Evolutionary conservation across 768 basidiomycete species (phyloP).

Genomic region (Russula griseocarnosa): DNA sequence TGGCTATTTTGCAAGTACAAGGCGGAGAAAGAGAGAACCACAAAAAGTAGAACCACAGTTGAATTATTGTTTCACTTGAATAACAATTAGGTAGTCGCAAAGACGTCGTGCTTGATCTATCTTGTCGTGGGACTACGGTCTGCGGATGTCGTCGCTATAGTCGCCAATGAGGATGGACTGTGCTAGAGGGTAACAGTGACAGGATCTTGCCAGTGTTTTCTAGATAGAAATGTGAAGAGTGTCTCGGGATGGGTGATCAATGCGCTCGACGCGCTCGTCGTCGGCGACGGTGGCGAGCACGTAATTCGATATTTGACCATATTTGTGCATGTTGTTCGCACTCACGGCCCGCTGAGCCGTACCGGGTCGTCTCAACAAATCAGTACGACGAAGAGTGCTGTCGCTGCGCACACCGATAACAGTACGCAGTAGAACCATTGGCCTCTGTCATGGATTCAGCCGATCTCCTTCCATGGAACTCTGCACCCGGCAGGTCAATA

Average conservation of each 20-base stretch:
- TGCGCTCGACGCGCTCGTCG: conserved; percentile 30
- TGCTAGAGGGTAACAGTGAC: not conserved
- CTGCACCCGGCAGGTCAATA: conserved; percentile 39
- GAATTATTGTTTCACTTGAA: not conserved
- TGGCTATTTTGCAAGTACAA: not conserved
- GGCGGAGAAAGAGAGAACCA: not conserved
- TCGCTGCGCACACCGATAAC: not conserved
- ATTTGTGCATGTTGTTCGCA: conserved; percentile 22
- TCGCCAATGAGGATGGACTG: not conserved
- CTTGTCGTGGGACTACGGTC: conserved; percentile 8
- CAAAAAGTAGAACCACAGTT: not conserved
- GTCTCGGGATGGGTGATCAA: conserved; percentile 7
- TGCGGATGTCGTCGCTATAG: not conserved
- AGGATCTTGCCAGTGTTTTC: not conserved
- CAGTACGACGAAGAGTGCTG: not conserved
- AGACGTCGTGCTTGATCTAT: conserved; percentile 8
- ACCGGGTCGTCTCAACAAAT: not conserved
- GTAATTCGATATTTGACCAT: conserved; percentile 23
- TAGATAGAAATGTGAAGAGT: not conserved
- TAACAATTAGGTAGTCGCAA: not conserved
- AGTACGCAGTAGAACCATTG: not conserved
- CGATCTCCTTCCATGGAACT: conserved; percentile 27
- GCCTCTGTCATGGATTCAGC: conserved; percentile 7
- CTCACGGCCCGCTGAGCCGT: conserved; percentile 16
- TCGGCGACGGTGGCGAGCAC: conserved; percentile 28